Evolutionary conservation across 129 eudicot species (phyloP).

Genomic region (Sambucus nigra): DNA sequence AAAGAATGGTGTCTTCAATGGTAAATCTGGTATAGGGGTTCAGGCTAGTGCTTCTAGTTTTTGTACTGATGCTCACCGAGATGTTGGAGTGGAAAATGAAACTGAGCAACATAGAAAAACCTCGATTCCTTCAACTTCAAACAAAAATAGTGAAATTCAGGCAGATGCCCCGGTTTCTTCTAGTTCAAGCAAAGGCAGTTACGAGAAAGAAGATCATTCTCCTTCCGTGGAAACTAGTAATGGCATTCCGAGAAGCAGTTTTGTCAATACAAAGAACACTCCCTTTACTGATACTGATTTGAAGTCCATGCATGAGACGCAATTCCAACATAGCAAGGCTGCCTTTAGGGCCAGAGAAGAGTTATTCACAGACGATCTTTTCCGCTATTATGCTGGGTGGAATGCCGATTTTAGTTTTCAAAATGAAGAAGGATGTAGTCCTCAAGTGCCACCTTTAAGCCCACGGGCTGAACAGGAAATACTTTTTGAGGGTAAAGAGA

Average conservation of each 20-base stretch:
- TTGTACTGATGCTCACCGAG: slow-evolving; percentile 6
- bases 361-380: slow-evolving; percentile 6
- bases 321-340: not conserved
- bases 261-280: not conserved
- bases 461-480: not conserved
- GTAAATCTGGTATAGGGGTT: slow-evolving; percentile 13
- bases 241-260: not conserved
- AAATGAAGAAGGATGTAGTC: not conserved
- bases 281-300: not conserved
- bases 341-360: not conserved
- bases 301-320: too few relatives aligned
- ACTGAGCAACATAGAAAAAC: slow-evolving; percentile 3
- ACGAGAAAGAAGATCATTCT: slow-evolving; percentile 10
- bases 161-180: slow-evolving; percentile 8
- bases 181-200: slow-evolving; percentile 6
- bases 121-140: not conserved
- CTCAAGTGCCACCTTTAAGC: not conserved
- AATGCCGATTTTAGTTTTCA: slow-evolving; percentile 2
- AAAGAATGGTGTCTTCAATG: slow-evolving; percentile 23
- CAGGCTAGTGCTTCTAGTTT: slow-evolving; percentile 7
- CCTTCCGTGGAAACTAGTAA: not conserved
- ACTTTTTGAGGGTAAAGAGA: slow-evolving; percentile 6
- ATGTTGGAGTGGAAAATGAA: slow-evolving; percentile 7
- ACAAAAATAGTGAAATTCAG: slow-evolving; percentile 9
- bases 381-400: not conserved